These are phyloP conservation scores for Ilex paraguariensis DNA, from an alignment of 305 asterid species.

Conservation along the genomic window DNA sequence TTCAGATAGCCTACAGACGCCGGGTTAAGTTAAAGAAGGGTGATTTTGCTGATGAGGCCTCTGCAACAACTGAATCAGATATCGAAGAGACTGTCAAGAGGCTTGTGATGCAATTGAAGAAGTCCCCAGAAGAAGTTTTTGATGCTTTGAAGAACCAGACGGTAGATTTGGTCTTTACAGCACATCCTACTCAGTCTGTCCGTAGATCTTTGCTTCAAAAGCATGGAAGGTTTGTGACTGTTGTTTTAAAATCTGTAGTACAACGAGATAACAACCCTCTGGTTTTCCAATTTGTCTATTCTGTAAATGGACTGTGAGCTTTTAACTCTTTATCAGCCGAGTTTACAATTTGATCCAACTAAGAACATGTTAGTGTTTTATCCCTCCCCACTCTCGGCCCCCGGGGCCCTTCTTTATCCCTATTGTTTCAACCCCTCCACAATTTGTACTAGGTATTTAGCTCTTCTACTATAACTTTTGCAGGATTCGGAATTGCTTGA, in stretches of 20 bases:
- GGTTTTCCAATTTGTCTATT: too few relatives aligned
- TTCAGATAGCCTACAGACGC: conserved; percentile 5
- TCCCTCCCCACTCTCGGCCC: too few relatives aligned
- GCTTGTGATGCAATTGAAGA: conserved; percentile 17
- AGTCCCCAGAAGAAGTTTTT: conserved; percentile 45
- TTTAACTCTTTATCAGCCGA: too few relatives aligned
- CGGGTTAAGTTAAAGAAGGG: conserved; percentile 5
- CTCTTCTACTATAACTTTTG: background rate
- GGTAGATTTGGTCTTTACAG: conserved; percentile 43
- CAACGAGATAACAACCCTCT: background rate
- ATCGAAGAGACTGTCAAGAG: conserved; percentile 5
- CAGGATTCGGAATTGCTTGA: conserved; percentile 3
- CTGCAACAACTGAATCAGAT: conserved; percentile 8
- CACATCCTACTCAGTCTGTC: conserved; percentile 52
- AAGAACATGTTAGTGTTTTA: too few relatives aligned
- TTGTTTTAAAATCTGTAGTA: background rate
- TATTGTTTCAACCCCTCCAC: too few relatives aligned
- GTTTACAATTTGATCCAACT: too few relatives aligned
- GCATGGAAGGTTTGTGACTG: conserved; percentile 37
- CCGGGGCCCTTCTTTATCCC: too few relatives aligned
- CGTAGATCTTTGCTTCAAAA: conserved; percentile 50
- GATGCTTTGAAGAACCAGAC: conserved; percentile 52
- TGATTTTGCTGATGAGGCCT: conserved; percentile 8
- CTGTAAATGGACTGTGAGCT: too few relatives aligned
- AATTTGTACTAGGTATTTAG: too few relatives aligned